Conservation (phyloP, 2,329 filamentous ascomycete genomes). For the Xylariomycetidae sp. region DNA sequence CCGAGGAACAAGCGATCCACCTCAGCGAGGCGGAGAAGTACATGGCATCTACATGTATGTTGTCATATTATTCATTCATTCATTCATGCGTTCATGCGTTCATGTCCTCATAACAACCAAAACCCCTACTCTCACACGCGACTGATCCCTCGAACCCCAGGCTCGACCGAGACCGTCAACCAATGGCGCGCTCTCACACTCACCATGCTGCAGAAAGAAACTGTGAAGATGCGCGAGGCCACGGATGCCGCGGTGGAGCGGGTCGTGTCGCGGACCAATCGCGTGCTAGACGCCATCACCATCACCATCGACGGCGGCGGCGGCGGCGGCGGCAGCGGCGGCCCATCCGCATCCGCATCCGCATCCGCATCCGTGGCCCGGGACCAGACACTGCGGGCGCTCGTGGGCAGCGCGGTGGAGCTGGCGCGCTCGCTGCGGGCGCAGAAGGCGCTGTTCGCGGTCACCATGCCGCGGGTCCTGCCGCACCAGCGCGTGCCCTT, state of each 20-base stretch:
- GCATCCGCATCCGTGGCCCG: conserved; percentile 36
- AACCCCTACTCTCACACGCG: too few species aligned
- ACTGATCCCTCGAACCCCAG: too few species aligned
- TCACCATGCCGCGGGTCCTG: conserved; percentile 50
- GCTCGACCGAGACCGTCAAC: conserved; percentile 51
- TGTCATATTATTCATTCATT: too few species aligned
- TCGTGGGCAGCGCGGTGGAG: conserved; percentile 50
- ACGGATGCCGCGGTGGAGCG: conserved; percentile 38
- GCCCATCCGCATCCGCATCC: too few species aligned
- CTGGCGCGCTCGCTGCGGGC: conserved; percentile 52
- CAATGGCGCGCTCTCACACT: conserved; percentile 65
- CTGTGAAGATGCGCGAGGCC: conserved; percentile 40
- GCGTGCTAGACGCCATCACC: conserved; percentile 47
- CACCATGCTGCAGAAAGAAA: conserved; percentile 52
- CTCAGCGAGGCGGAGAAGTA: conserved; percentile 46
- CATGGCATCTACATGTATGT: conserved; percentile 37
- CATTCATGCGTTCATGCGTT: too few species aligned
- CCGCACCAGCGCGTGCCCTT: conserved; percentile 53
- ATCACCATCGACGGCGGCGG: too few species aligned
- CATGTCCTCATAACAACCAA: too few species aligned
- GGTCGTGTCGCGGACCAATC: conserved; percentile 43
- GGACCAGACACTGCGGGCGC: conserved; percentile 47
- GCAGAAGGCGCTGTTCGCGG: conserved; percentile 54
- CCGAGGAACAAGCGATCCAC: conserved; percentile 46
- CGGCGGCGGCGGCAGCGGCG: too few species aligned